These are phyloP conservation scores for Cyberlindnera nakhonratchasimensis DNA, from an alignment of 805 yeast species.

Conservation along the genomic window DNA sequence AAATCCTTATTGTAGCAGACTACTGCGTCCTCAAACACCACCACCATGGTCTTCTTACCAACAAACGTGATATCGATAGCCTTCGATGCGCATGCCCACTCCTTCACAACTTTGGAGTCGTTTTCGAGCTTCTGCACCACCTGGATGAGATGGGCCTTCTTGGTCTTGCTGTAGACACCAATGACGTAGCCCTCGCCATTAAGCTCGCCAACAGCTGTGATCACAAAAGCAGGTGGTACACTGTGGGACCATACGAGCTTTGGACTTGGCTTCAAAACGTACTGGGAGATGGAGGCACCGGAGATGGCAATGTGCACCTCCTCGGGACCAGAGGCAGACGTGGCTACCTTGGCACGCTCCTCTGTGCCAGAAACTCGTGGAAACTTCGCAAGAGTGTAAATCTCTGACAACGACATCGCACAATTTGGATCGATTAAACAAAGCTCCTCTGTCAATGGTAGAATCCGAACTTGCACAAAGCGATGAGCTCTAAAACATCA, in stretches of 20 bases:
- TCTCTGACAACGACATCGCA: conserved; percentile 28
- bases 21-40: conserved; percentile 15
- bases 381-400: conserved; percentile 23
- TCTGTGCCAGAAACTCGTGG: conserved; percentile 25
- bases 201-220: conserved; percentile 28
- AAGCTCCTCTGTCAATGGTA: too few species aligned
- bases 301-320: conserved; percentile 27
- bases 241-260: conserved; percentile 51
- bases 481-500: neutral
- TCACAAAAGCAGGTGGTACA: conserved; percentile 40
- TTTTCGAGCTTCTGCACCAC: conserved; percentile 21
- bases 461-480: too few species aligned
- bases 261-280: conserved; percentile 49
- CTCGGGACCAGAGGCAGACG: conserved; percentile 16
- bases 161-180: conserved; percentile 22
- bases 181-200: conserved; percentile 9
- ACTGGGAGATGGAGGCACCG: conserved; percentile 30
- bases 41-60: conserved; percentile 4
- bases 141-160: conserved; percentile 15
- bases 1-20: conserved; percentile 7
- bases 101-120: conserved; percentile 24
- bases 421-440: neutral
- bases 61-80: conserved; percentile 12
- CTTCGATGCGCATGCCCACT: conserved; percentile 12
- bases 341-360: conserved; percentile 17